These are phyloP conservation scores for Fusarium buharicum DNA, from an alignment of 2,329 filamentous ascomycete species.

Conservation along the genomic window DNA sequence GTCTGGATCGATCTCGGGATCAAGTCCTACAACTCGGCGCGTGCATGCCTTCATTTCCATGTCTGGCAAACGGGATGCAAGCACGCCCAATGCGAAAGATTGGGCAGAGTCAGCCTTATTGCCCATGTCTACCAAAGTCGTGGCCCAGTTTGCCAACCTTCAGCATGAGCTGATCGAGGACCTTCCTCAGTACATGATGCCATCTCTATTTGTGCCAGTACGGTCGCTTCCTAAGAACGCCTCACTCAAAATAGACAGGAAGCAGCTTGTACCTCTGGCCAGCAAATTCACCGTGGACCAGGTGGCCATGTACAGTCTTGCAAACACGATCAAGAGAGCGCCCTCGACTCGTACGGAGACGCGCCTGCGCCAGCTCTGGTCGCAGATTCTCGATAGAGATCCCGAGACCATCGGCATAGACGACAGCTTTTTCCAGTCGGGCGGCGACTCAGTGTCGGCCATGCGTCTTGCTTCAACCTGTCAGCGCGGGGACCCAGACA, in stretches of 20 bases:
- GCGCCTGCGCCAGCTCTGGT: conserved; percentile 8
- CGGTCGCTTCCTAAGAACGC: conserved; percentile 8
- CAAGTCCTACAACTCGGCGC: not conserved
- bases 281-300: conserved; percentile 6
- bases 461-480: conserved; percentile 12
- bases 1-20: conserved; percentile 2
- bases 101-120: conserved; percentile 6
- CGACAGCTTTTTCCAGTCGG: conserved; percentile 6
- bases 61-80: conserved; percentile 3
- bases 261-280: conserved; percentile 7
- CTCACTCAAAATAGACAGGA: conserved; percentile 10
- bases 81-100: conserved; percentile 2
- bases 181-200: conserved; percentile 13
- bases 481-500: conserved; percentile 8
- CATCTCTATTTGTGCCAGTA: conserved; percentile 10
- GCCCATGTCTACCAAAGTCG: conserved; percentile 1
- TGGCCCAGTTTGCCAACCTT: conserved; percentile 8
- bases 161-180: conserved; percentile 6
- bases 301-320: conserved; percentile 6
- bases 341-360: conserved; percentile 5
- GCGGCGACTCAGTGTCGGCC: conserved; percentile 12
- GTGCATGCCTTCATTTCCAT: conserved; percentile 7
- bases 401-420: conserved; percentile 7
- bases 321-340: conserved; percentile 9
- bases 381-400: conserved; percentile 2